Conservation (phyloP, 805 yeast genomes). For the Candida arabinofermentans region DNA sequence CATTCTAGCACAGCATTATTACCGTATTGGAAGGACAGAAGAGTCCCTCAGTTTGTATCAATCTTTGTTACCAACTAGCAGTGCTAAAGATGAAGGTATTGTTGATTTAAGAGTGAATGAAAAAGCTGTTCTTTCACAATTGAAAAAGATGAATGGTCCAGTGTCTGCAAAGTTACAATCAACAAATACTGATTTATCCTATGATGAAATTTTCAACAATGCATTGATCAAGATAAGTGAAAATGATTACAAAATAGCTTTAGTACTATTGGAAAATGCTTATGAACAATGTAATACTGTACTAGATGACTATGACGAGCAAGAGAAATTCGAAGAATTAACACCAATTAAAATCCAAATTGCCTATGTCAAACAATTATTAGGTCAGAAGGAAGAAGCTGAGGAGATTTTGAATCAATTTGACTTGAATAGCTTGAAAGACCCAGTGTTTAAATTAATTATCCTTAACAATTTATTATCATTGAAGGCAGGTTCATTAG, state of each 20-base stretch:
- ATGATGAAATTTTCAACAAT: slow-evolving; percentile 59
- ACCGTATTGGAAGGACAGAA: slow-evolving; percentile 42
- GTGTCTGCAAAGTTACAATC: slow-evolving; percentile 9
- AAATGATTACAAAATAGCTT: slow-evolving; percentile 36
- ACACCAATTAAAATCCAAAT: slow-evolving; percentile 59
- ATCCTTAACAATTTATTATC: slow-evolving; percentile 42
- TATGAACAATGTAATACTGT: slow-evolving; percentile 36
- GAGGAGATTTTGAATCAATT: slow-evolving; percentile 33
- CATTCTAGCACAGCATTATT: slow-evolving; percentile 49
- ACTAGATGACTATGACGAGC: slow-evolving; percentile 37
- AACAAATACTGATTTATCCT: slow-evolving; percentile 26
- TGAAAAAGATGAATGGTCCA: slow-evolving; percentile 12
- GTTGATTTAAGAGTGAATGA: slow-evolving; percentile 59
- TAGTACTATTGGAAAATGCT: slow-evolving; percentile 44
- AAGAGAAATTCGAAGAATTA: slow-evolving; percentile 48
- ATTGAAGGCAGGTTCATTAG: slow-evolving; percentile 12
- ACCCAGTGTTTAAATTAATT: slow-evolving; percentile 38
- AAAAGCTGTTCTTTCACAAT: slow-evolving; percentile 60
- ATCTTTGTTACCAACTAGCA: slow-evolving; percentile 29
- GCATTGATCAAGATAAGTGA: slow-evolving; percentile 47
- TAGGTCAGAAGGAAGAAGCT: slow-evolving; percentile 35
- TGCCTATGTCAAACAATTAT: slow-evolving; percentile 46
- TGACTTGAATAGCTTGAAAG: slow-evolving; percentile 31
- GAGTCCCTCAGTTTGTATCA: slow-evolving; percentile 46
- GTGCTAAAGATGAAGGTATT: slow-evolving; percentile 31